A percentile compares a stretch with the other conserved stretches of the same genome.
Conservation (phyloP, 2,329 filamentous ascomycete species). For the Aureobasidium sp. region DNA sequence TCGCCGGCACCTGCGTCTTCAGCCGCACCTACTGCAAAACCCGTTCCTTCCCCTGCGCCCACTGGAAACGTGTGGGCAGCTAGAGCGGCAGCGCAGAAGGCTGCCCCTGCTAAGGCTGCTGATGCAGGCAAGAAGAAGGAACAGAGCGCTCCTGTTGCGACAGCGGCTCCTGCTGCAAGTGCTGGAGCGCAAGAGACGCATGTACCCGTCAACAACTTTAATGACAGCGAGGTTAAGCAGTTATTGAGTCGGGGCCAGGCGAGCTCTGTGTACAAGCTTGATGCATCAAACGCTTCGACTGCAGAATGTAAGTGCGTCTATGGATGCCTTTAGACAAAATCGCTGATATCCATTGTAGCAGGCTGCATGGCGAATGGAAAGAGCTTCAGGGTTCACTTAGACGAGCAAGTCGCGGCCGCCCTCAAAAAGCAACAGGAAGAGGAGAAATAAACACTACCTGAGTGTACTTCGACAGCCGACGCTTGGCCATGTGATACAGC, state of each 20-base stretch:
- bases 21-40: neutral
- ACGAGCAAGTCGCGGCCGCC: constrained; percentile 38
- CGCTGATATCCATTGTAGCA: constrained; percentile 16
- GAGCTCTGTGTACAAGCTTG: constrained; percentile 25
- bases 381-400: constrained; percentile 40
- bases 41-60: neutral
- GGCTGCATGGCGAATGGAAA: constrained; percentile 39
- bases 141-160: neutral
- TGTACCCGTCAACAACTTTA: constrained; percentile 33
- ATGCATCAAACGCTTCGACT: constrained; percentile 34
- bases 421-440: constrained; percentile 22
- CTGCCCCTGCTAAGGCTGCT: neutral
- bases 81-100: neutral
- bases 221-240: constrained; percentile 36
- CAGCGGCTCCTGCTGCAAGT: neutral
- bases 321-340: neutral
- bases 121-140: neutral
- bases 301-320: constrained; percentile 29
- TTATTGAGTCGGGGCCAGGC: constrained; percentile 31
- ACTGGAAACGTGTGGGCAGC: constrained; percentile 13
- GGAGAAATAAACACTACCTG: neutral
- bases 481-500: neutral
- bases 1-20: constrained; percentile 2
- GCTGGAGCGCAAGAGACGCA: constrained; percentile 22
- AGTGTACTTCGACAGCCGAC: neutral